Conservation (phyloP, 129 eudicot species). For the carrot (Daucus carota) region DNA sequence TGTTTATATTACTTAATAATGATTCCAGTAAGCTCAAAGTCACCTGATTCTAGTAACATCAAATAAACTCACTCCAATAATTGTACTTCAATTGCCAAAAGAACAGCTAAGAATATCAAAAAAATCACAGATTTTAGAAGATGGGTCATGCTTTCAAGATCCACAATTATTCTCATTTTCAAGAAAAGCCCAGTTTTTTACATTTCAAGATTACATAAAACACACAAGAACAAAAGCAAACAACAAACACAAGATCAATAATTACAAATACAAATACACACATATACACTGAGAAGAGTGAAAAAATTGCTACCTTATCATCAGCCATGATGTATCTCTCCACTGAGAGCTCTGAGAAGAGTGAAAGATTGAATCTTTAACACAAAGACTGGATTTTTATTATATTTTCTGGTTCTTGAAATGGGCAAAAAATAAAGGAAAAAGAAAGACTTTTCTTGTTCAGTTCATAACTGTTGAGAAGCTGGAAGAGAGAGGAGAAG, state of each 20-base stretch:
- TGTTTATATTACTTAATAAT: neutral
- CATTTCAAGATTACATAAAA: neutral
- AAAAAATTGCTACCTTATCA: constrained; percentile 30
- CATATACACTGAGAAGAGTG: neutral
- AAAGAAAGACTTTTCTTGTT: constrained; percentile 16
- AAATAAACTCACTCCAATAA: constrained; percentile 11
- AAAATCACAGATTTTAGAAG: neutral
- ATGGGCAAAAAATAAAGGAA: neutral
- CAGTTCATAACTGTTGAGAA: constrained; percentile 39
- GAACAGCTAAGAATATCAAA: constrained; percentile 1
- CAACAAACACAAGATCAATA: neutral
- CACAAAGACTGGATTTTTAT: neutral
- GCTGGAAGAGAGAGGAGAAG: neutral
- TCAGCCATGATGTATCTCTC: constrained; percentile 33
- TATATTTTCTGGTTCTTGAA: neutral
- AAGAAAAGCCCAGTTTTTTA: constrained; percentile 12
- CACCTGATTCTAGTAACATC: too few relatives aligned
- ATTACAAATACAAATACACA: neutral
- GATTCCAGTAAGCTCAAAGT: neutral
- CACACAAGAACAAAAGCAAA: neutral
- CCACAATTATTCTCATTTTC: constrained; percentile 18
- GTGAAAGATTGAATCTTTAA: constrained; percentile 6
- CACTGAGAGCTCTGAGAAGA: neutral
- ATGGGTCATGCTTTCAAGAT: constrained; percentile 1
- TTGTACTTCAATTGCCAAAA: neutral